phyloP scores from a whole-genome alignment of 2,329 filamentous ascomycete genomes.

The Cladosporium sp. region DNA sequence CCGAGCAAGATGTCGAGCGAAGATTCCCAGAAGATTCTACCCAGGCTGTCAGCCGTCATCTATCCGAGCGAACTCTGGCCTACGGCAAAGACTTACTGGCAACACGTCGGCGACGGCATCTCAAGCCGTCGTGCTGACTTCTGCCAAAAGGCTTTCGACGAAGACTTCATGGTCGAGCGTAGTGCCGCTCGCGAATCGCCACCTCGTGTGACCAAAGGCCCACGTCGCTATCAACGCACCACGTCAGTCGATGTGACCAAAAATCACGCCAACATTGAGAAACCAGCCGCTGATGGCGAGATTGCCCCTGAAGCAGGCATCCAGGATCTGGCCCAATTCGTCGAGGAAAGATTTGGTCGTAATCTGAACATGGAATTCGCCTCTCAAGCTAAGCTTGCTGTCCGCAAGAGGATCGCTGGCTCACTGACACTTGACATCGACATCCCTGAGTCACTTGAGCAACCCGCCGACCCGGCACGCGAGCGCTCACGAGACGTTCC shows the following conservation, averaged over 20 bases:
- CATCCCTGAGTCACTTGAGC: conserved; percentile 53
- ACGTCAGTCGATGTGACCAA: conserved; percentile 45
- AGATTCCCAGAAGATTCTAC: conserved; percentile 40
- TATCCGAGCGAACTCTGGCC: conserved; percentile 64
- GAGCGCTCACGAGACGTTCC: conserved; percentile 44
- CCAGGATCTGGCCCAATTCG: conserved; percentile 71
- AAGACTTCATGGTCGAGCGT: conserved; percentile 59
- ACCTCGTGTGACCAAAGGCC: conserved; percentile 59
- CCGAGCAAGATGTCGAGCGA: conserved; percentile 43
- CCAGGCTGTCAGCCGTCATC: conserved; percentile 55
- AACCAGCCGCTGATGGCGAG: conserved; percentile 17
- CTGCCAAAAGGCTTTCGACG: conserved; percentile 69
- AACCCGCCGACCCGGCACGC: conserved; percentile 31
- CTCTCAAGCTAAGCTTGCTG: conserved; percentile 76
- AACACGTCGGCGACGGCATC: conserved; percentile 88
- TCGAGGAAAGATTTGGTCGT: conserved; percentile 90
- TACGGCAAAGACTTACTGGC: conserved; percentile 92
- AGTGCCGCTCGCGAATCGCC: conserved; percentile 32
- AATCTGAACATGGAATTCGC: conserved; percentile 80
- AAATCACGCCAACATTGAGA: conserved; percentile 14
- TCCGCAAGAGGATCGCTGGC: conserved; percentile 82
- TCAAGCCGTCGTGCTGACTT: conserved; percentile 91
- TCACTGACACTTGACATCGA: conserved; percentile 72
- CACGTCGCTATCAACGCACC: conserved; percentile 70
- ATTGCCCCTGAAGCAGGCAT: conserved; percentile 35